phyloP scores from a whole-genome alignment of 2,329 filamentous ascomycete species.

The Xylariaceae sp. region DNA sequence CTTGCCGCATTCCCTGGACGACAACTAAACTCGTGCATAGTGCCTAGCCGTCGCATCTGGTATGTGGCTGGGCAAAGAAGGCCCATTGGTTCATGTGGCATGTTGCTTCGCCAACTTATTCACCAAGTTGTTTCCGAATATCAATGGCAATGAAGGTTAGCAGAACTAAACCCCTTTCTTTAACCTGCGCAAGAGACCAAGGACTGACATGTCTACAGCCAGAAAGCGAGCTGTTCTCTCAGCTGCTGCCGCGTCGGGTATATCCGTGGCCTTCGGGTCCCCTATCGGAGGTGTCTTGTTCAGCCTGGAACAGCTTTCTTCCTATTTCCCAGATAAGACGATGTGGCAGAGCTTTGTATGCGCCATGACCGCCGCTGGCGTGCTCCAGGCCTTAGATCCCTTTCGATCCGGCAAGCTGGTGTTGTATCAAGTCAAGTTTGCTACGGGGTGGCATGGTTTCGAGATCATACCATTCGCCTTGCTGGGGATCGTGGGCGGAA shows the following conservation, averaged over 20 bases:
- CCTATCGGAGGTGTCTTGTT: slow-evolving; percentile 85
- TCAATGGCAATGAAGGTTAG: slow-evolving; percentile 80
- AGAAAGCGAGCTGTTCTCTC: slow-evolving; percentile 90
- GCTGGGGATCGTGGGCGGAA: slow-evolving; percentile 82
- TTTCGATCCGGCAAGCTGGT: slow-evolving; percentile 95
- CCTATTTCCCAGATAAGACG: slow-evolving; percentile 97
- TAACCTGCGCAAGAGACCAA: not conserved
- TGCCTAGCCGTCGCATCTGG: slow-evolving; percentile 88
- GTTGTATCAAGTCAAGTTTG: slow-evolving; percentile 92
- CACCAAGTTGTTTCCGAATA: slow-evolving; percentile 77
- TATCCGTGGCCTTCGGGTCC: slow-evolving; percentile 93
- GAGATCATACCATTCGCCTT: slow-evolving; percentile 84
- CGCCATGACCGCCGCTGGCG: slow-evolving; percentile 96
- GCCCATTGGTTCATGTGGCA: slow-evolving; percentile 89
- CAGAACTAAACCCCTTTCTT: not conserved
- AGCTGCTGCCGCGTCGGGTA: slow-evolving; percentile 83
- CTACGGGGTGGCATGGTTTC: slow-evolving; percentile 86
- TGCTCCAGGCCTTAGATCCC: slow-evolving; percentile 86
- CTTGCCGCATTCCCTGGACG: not conserved
- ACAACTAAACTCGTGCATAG: slow-evolving; percentile 39
- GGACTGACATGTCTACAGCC: slow-evolving; percentile 43
- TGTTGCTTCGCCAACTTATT: slow-evolving; percentile 94
- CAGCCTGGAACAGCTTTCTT: slow-evolving; percentile 89
- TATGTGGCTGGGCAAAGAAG: slow-evolving; percentile 96
- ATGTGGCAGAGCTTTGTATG: slow-evolving; percentile 99